phyloP scores from a whole-genome alignment of 2,329 filamentous ascomycete genomes.

The Paracamarosporium sp. region DNA sequence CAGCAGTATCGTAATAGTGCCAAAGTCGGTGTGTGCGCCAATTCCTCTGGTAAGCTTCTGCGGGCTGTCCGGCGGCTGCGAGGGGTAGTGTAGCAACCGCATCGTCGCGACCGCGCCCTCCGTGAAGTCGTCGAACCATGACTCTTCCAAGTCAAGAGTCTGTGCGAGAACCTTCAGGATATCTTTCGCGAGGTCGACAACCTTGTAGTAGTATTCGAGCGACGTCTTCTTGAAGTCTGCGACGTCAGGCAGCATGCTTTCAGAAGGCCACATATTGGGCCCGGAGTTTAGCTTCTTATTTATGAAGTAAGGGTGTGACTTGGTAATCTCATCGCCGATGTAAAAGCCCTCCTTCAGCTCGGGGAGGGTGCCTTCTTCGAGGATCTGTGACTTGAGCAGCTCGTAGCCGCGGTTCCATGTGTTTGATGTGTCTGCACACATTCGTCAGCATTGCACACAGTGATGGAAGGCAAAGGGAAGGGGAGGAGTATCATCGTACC shows the following conservation, averaged over 20 bases:
- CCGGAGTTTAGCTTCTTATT: slow-evolving; percentile 49
- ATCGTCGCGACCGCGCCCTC: slow-evolving; percentile 49
- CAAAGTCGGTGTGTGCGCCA: slow-evolving; percentile 54
- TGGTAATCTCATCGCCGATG: slow-evolving; percentile 51
- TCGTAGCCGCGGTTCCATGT: slow-evolving; percentile 54
- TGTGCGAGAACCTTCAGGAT: slow-evolving; percentile 51
- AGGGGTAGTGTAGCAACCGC: slow-evolving; percentile 53
- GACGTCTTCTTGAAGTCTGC: slow-evolving; percentile 46
- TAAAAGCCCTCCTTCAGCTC: slow-evolving; percentile 55
- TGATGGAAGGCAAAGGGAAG: background rate
- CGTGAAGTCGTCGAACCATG: slow-evolving; percentile 47
- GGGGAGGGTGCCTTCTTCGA: slow-evolving; percentile 50
- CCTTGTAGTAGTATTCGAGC: slow-evolving; percentile 50
- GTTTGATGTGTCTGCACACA: slow-evolving; percentile 38
- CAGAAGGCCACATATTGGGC: slow-evolving; percentile 50
- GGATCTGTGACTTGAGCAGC: slow-evolving; percentile 50
- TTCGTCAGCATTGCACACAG: background rate
- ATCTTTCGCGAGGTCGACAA: slow-evolving; percentile 49
- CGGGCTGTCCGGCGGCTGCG: slow-evolving; percentile 47
- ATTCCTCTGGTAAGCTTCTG: slow-evolving; percentile 41
- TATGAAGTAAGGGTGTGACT: slow-evolving; percentile 47
- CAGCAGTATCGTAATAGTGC: slow-evolving; percentile 49
- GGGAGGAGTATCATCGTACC: slow-evolving; percentile 15
- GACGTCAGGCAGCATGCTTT: slow-evolving; percentile 21
- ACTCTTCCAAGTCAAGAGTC: slow-evolving; percentile 47